Evolutionary conservation across 1,139 yeast genomes (phyloP).

Genomic region (Magnusiomyces paraingens): DNA sequence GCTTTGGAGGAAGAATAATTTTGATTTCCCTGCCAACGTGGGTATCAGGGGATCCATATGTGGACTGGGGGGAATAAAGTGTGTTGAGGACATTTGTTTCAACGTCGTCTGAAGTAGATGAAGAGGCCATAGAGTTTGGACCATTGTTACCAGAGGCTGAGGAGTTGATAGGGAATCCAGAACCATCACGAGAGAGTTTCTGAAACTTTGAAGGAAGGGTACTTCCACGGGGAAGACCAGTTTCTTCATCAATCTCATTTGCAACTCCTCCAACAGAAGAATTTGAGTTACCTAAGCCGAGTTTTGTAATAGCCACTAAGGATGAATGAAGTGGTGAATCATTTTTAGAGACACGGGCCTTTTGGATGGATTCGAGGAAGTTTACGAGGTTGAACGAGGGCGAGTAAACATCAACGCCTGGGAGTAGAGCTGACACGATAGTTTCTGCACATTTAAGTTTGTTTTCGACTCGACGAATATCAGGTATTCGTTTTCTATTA

Average conservation of each 20-base stretch:
- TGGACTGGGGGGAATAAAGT: constrained; percentile 12
- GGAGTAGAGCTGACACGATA: constrained; percentile 42
- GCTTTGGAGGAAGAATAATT: constrained; percentile 69
- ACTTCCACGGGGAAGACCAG: constrained; percentile 15
- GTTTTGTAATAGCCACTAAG: not conserved
- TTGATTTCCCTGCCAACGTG: constrained; percentile 35
- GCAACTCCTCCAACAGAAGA: constrained; percentile 2
- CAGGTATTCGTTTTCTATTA: constrained; percentile 45
- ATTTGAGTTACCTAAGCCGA: not conserved
- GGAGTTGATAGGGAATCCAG: too few species aligned
- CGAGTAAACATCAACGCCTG: constrained; percentile 43
- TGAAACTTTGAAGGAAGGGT: not conserved
- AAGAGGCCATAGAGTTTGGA: not conserved
- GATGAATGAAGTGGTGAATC: constrained; percentile 8
- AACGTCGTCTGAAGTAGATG: not conserved
- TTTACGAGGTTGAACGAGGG: constrained; percentile 44
- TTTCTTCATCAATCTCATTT: constrained; percentile 15
- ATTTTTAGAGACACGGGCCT: constrained; percentile 6
- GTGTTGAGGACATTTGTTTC: constrained; percentile 4
- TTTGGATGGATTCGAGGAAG: constrained; percentile 28
- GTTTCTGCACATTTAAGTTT: constrained; percentile 34
- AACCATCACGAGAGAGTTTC: not conserved
- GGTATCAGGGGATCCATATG: constrained; percentile 8
- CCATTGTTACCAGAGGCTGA: not conserved
- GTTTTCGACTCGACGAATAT: constrained; percentile 33